These are phyloP conservation scores for Astrothelium macrocarpum DNA, from an alignment of 495 filamentous ascomycete genomes.

Conservation along the genomic window DNA sequence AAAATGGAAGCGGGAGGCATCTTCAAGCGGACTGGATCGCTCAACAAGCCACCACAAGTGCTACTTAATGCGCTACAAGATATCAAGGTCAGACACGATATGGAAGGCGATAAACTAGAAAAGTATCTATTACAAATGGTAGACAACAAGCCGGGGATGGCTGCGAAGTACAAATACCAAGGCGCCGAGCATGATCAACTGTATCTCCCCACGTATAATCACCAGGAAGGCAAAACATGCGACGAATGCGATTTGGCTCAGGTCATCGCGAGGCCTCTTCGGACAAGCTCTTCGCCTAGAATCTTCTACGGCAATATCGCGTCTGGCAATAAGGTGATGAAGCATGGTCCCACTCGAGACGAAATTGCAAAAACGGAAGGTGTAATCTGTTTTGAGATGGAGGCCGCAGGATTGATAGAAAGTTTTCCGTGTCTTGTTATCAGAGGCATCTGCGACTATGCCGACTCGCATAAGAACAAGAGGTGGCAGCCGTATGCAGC, in stretches of 20 bases:
- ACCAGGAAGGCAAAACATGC: slow-evolving; percentile 5
- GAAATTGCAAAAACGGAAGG: slow-evolving; percentile 2
- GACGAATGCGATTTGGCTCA: not conserved
- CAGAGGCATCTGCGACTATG: slow-evolving; percentile 26
- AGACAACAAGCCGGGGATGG: not conserved
- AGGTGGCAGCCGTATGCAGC: slow-evolving; percentile 19
- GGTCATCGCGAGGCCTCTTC: not conserved
- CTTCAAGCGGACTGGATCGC: slow-evolving; percentile 3
- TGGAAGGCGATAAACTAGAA: slow-evolving; percentile 3
- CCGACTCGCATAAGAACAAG: slow-evolving; percentile 23
- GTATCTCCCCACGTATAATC: not conserved
- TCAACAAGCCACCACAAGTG: slow-evolving; percentile 7
- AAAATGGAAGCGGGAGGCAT: slow-evolving; percentile 11
- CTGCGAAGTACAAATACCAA: not conserved
- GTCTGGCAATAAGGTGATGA: slow-evolving; percentile 30
- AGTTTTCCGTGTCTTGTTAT: slow-evolving; percentile 22
- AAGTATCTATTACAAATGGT: too few relatives aligned
- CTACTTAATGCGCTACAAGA: slow-evolving; percentile 8
- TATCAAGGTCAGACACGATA: slow-evolving; percentile 4
- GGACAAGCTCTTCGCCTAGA: not conserved
- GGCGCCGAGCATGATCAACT: not conserved
- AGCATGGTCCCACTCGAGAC: slow-evolving; percentile 20
- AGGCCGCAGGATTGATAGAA: slow-evolving; percentile 20
- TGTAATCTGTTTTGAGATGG: slow-evolving; percentile 22
- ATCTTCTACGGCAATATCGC: slow-evolving; percentile 35